These are phyloP conservation scores for Musa itinerans DNA, from an alignment of 176 grass and related monocot genomes.

Conservation along the genomic window DNA sequence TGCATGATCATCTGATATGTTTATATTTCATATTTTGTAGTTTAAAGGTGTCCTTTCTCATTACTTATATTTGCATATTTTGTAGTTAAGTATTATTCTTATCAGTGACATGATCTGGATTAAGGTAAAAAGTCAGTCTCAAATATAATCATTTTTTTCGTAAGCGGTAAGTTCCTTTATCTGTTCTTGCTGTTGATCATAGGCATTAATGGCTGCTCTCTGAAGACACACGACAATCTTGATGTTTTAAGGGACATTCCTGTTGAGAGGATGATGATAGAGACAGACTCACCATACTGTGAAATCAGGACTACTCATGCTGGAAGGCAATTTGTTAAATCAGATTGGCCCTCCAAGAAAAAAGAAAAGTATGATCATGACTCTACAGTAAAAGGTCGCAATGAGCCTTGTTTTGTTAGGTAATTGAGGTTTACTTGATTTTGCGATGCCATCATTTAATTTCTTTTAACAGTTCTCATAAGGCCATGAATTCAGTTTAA, in stretches of 20 bases:
- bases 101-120: not conserved
- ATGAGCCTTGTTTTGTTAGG: slow-evolving; percentile 89
- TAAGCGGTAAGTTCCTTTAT: not conserved
- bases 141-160: not conserved
- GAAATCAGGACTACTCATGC: slow-evolving; percentile 94
- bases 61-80: slow-evolving; percentile 1
- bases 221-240: slow-evolving; percentile 81
- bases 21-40: not conserved
- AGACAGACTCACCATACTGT: slow-evolving; percentile 95
- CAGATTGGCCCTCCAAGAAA: slow-evolving; percentile 81
- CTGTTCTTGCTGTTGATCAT: not conserved
- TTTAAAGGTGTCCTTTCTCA: not conserved
- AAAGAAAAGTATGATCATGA: slow-evolving; percentile 83
- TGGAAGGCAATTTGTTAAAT: slow-evolving; percentile 72
- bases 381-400: slow-evolving; percentile 70
- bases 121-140: not conserved
- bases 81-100: not conserved
- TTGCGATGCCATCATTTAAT: not conserved
- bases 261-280: slow-evolving; percentile 79
- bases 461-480: not conserved
- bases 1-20: not conserved
- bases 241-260: slow-evolving; percentile 74
- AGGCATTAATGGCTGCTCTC: slow-evolving; percentile 86
- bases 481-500: not conserved
- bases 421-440: slow-evolving; percentile 18